Evolutionary conservation across 2,329 filamentous ascomycete species (phyloP).

Genomic region (Mariannaea elegans): DNA sequence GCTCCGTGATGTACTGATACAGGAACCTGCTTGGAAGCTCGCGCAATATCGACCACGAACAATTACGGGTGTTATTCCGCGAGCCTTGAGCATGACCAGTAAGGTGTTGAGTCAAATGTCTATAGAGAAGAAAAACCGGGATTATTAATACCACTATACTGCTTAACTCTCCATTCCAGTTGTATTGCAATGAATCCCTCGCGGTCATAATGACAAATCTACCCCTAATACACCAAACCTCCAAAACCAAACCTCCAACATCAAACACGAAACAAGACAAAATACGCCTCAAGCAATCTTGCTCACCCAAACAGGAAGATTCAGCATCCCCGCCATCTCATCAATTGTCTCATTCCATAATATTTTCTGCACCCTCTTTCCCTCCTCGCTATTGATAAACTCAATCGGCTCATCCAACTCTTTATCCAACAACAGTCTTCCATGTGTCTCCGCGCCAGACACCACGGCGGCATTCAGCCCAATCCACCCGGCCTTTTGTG

Average conservation of each 20-base stretch:
- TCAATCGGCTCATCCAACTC: not conserved
- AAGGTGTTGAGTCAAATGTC: too few relatives aligned
- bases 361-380: not conserved
- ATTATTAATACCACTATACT: too few relatives aligned
- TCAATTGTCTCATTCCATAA: slow-evolving; percentile 14
- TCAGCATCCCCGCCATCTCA: slow-evolving; percentile 16
- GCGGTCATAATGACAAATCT: too few relatives aligned
- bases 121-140: too few relatives aligned
- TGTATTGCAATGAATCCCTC: too few relatives aligned
- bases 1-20: too few relatives aligned
- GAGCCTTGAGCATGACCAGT: too few relatives aligned
- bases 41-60: too few relatives aligned
- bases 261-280: not conserved
- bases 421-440: slow-evolving; percentile 23
- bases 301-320: slow-evolving; percentile 4
- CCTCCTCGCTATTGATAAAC: not conserved
- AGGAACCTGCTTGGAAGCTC: too few relatives aligned
- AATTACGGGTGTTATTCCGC: too few relatives aligned
- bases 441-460: slow-evolving; percentile 25
- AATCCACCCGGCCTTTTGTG: slow-evolving; percentile 25
- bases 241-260: not conserved
- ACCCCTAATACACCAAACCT: not conserved
- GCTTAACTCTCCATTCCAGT: too few relatives aligned
- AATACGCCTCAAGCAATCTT: not conserved
- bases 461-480: slow-evolving; percentile 30